phyloP scores from a whole-genome alignment of 345 rosid species.

The Linum trigynum region DNA sequence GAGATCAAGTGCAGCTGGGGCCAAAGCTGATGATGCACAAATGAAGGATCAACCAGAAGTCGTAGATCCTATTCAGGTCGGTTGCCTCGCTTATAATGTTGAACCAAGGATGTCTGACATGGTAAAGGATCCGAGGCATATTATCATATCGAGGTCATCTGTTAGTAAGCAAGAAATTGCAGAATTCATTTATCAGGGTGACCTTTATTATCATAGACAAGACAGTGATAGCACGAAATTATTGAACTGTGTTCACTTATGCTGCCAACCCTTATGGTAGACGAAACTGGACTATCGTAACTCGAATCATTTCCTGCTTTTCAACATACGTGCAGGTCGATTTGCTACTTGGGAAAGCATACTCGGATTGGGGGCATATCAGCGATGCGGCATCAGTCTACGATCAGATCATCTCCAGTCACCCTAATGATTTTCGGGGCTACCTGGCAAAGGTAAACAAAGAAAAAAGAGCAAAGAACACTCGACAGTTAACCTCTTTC shows the following conservation, averaged over 20 bases:
- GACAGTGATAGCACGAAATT: too few species aligned
- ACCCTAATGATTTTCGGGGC: conserved; percentile 87
- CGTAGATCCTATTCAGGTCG: conserved; percentile 69
- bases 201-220: too few species aligned
- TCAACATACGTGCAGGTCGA: conserved; percentile 38
- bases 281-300: not conserved
- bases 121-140: too few species aligned
- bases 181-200: too few species aligned
- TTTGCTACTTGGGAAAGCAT: conserved; percentile 90
- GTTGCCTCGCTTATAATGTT: conserved; percentile 16
- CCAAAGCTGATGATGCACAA: conserved; percentile 23
- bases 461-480: not conserved
- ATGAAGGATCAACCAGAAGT: conserved; percentile 23
- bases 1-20: conserved; percentile 23
- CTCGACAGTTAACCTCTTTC: not conserved
- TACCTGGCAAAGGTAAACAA: conserved; percentile 77
- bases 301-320: not conserved
- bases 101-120: too few species aligned
- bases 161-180: too few species aligned
- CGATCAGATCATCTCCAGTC: conserved; percentile 58
- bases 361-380: conserved; percentile 84
- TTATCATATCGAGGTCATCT: too few species aligned
- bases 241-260: too few species aligned
- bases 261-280: too few species aligned
- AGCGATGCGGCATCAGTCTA: conserved; percentile 87